These are phyloP conservation scores for Solioccasus polychromus DNA, from an alignment of 768 basidiomycete species.

Conservation along the genomic window DNA sequence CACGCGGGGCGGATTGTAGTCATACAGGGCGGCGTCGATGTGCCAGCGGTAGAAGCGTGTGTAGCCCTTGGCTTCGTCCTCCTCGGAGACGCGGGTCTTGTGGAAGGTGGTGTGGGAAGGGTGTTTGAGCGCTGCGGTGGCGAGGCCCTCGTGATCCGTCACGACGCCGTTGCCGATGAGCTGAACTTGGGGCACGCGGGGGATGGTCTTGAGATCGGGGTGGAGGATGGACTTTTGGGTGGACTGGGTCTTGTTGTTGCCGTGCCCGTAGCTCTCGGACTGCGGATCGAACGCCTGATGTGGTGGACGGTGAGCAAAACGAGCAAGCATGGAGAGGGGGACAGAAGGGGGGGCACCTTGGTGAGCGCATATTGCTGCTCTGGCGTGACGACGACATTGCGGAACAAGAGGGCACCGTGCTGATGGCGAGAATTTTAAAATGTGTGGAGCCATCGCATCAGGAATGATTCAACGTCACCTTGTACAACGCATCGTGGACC, in stretches of 20 bases:
- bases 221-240: conserved; percentile 81
- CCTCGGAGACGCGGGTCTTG: conserved; percentile 67
- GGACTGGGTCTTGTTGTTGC: conserved; percentile 79
- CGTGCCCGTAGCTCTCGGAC: conserved; percentile 71
- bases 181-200: conserved; percentile 85
- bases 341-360: conserved; percentile 54
- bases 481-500: conserved; percentile 71
- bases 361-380: conserved; percentile 85
- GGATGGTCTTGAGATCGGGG: conserved; percentile 89
- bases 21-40: conserved; percentile 85
- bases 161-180: conserved; percentile 87
- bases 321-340: background rate
- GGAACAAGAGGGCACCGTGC: conserved; percentile 76
- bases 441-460: background rate
- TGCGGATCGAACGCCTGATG: conserved; percentile 72
- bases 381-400: conserved; percentile 63
- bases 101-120: conserved; percentile 87
- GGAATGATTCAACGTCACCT: conserved; percentile 40
- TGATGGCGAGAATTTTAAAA: conserved; percentile 24
- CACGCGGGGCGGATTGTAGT: conserved; percentile 73
- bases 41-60: conserved; percentile 95
- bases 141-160: conserved; percentile 77
- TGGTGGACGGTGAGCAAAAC: conserved; percentile 5
- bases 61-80: conserved; percentile 71
- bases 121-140: conserved; percentile 77